These are phyloP conservation scores for Colletotrichum orchidophilum DNA, from an alignment of 2,329 filamentous ascomycete genomes.

Conservation along the genomic window DNA sequence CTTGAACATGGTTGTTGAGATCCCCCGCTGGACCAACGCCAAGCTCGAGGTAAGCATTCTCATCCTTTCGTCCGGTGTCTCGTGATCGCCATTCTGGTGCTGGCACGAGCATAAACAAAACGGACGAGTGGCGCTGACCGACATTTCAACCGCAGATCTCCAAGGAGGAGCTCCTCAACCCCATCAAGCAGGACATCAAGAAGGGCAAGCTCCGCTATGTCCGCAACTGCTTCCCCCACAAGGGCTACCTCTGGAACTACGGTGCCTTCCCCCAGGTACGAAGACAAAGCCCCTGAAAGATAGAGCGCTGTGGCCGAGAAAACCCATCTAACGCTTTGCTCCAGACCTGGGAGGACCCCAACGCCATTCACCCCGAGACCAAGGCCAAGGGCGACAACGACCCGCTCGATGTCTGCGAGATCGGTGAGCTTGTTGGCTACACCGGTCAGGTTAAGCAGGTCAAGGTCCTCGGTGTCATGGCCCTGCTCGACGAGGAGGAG, in stretches of 20 bases:
- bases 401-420: slow-evolving; percentile 99
- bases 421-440: slow-evolving; percentile 97
- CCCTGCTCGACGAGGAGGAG: slow-evolving; percentile 98
- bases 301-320: not conserved
- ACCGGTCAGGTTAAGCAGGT: slow-evolving; percentile 98
- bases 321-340: not conserved
- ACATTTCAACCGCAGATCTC: slow-evolving; percentile 74
- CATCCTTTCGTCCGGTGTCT: slow-evolving; percentile 15
- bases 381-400: slow-evolving; percentile 99
- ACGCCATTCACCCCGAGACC: slow-evolving; percentile 94
- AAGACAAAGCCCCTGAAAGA: not conserved
- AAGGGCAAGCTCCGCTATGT: slow-evolving; percentile 99
- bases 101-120: not conserved
- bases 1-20: slow-evolving; percentile 99
- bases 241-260: slow-evolving; percentile 99
- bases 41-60: slow-evolving; percentile 88
- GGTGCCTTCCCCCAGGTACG: slow-evolving; percentile 97
- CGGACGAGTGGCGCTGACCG: slow-evolving; percentile 22
- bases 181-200: slow-evolving; percentile 99
- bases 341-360: slow-evolving; percentile 99
- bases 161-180: slow-evolving; percentile 98
- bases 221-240: slow-evolving; percentile 99
- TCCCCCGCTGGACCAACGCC: slow-evolving; percentile 99
- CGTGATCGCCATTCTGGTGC: not conserved
- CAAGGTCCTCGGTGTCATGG: slow-evolving; percentile 99